These are phyloP conservation scores for Sphagnum tenellum DNA, from an alignment of 225 moss, liverwort and hornwort genomes.

Conservation along the genomic window DNA sequence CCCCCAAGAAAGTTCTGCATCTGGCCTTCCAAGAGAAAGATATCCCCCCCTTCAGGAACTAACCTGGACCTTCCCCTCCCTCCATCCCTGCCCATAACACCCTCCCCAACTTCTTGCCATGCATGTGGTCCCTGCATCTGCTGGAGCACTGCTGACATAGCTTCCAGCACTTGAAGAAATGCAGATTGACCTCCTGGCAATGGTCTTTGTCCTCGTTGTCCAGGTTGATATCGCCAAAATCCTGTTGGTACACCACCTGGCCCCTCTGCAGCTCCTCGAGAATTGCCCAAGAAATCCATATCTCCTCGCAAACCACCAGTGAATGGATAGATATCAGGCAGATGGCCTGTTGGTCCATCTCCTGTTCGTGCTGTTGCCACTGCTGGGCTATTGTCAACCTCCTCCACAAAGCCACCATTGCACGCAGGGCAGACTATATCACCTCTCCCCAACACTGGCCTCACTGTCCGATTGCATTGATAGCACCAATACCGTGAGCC, in stretches of 20 bases:
- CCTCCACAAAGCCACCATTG: slow-evolving; percentile 64
- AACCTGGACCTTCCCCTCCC: slow-evolving; percentile 11
- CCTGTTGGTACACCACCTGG: slow-evolving; percentile 58
- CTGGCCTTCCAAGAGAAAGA: slow-evolving; percentile 71
- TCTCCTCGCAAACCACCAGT: slow-evolving; percentile 41
- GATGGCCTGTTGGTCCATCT: slow-evolving; percentile 1
- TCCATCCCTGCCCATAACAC: slow-evolving; percentile 19
- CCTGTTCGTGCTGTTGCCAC: slow-evolving; percentile 14
- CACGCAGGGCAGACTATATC: slow-evolving; percentile 76
- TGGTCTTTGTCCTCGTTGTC: slow-evolving; percentile 24
- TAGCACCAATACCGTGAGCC: slow-evolving; percentile 80
- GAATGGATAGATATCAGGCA: slow-evolving; percentile 42
- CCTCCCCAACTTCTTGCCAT: slow-evolving; percentile 36
- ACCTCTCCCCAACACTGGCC: slow-evolving; percentile 34
- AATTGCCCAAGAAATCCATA: slow-evolving; percentile 20
- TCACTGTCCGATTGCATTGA: slow-evolving; percentile 65
- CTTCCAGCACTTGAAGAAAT: slow-evolving; percentile 72
- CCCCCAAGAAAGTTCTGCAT: slow-evolving; percentile 85
- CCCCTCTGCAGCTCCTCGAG: slow-evolving; percentile 27
- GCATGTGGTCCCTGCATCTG: slow-evolving; percentile 63
- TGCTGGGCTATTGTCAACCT: slow-evolving; percentile 19
- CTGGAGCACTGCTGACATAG: slow-evolving; percentile 89
- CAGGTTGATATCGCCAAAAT: slow-evolving; percentile 49
- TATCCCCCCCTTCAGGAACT: slow-evolving; percentile 14
- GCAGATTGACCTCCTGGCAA: slow-evolving; percentile 52